Evolutionary conservation across 1,139 yeast species (phyloP).

Genomic region (Saccharomyces hybrid): DNA sequence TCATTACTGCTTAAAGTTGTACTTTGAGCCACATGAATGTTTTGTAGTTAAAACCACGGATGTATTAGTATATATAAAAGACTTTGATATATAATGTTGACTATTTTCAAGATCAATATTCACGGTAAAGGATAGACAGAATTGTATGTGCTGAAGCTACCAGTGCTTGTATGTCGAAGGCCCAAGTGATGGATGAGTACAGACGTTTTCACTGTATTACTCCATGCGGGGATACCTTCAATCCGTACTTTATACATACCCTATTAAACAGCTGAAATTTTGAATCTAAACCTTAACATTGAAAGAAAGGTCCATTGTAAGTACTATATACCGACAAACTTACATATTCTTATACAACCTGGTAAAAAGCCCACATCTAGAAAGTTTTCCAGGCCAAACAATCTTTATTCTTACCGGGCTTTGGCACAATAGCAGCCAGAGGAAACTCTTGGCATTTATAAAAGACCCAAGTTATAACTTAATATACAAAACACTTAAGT

Average conservation of each 20-base stretch:
- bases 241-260: too few species aligned
- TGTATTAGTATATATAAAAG: not conserved
- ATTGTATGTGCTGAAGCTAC: too few species aligned
- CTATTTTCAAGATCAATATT: not conserved
- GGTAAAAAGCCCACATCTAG: not conserved
- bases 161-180: too few species aligned
- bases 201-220: not conserved
- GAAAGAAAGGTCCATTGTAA: not conserved
- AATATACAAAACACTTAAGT: not conserved
- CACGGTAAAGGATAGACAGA: not conserved
- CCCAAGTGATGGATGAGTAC: too few species aligned
- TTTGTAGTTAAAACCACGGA: not conserved
- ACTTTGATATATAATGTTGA: not conserved
- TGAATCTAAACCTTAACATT: not conserved
- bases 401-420: not conserved
- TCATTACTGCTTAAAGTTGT: constrained; percentile 22
- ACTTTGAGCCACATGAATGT: too few species aligned
- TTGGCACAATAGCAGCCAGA: not conserved
- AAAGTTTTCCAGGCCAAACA: not conserved
- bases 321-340: not conserved
- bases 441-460: not conserved
- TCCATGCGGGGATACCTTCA: not conserved
- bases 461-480: not conserved
- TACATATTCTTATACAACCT: not conserved
- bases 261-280: too few species aligned